Evolutionary conservation across 768 basidiomycete genomes (phyloP).

Genomic region (Mycena rebaudengoi): DNA sequence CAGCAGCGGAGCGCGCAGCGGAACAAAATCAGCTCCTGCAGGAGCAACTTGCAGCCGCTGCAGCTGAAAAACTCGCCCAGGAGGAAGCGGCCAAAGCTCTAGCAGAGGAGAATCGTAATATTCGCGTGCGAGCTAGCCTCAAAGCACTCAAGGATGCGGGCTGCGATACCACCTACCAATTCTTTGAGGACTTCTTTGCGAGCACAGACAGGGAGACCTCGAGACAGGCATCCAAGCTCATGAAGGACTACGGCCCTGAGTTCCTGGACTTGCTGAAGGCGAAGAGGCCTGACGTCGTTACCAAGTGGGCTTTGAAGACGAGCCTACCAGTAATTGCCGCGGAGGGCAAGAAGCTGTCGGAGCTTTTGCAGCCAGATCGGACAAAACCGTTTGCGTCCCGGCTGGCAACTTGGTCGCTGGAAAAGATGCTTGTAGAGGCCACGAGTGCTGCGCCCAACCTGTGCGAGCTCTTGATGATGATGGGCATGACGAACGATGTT

Average conservation of each 20-base stretch:
- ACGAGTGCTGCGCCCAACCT: background rate
- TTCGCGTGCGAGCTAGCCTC: background rate
- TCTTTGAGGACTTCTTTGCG: background rate
- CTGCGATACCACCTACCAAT: background rate
- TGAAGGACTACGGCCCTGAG: conserved; percentile 3
- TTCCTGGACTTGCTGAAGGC: conserved; percentile 1
- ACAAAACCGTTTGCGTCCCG: background rate
- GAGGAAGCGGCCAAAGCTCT: background rate
- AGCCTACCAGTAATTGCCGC: background rate
- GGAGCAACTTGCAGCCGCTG: background rate
- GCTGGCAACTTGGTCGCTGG: background rate
- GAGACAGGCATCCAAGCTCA: background rate
- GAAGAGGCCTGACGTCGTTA: background rate
- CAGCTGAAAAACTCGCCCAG: background rate
- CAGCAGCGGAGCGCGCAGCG: no score
- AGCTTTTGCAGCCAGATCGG: background rate
- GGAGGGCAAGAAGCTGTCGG: background rate
- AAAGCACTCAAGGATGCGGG: background rate
- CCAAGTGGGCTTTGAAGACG: background rate
- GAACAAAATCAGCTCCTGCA: background rate
- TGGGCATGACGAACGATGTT: background rate
- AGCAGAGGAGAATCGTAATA: no score
- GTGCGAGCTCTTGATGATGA: background rate
- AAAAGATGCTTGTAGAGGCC: background rate
- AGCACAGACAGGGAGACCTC: background rate